Evolutionary conservation across 805 yeast genomes (phyloP), one percentile per base, ranked within the genome.

Genomic region (Saccharomyces kudriavzevii): DNA sequence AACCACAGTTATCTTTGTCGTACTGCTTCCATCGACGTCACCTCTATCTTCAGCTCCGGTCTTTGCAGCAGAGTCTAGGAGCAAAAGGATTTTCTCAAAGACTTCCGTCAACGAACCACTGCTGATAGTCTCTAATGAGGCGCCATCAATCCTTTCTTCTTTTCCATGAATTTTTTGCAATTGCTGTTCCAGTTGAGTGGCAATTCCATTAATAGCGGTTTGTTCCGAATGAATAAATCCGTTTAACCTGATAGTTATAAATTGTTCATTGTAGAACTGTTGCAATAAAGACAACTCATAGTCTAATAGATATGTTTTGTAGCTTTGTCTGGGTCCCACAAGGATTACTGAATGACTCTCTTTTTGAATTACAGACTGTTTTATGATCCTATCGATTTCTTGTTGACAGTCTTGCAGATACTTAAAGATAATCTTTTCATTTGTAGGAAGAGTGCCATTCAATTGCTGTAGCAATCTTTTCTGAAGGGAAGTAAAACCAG

Each of bases 331-430:
- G 0, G 96, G 89, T 0, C 98, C 98, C 47, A 90, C 76, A 1
- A 92, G 55, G 5, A 92, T 71, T 11, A 84, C 80, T 2, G 97
- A 92, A 64, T 88, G 89, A 5, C 96, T 91, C 57, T 89, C 94
- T 28, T 80, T 77, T 56, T 80, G 80, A 25, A 74, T 71, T 0
- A 90, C 76, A 0, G 96, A 84, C 56, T 82, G 83, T 49, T 80
- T 81, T 50, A 91, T 64, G 58, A 88, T 66, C 11, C 73, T 70
- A 56, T 78, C 79, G 1, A 91, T 65, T 56, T 86, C 86, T 1
- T 70, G 56, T 45, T 65, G 59, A 3, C 61, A 56, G 9, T 58
- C 63, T 28, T 51, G 51, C 22, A 68, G 49, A 52, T 59, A 63
- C 6, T 59, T 50, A 14, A 59, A 63, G 3, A 65, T 50, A 14